Evolutionary conservation across 306 rosid genomes (phyloP), one percentile per base, ranked within the genome.

Genomic region (Rubus parviflorus): DNA sequence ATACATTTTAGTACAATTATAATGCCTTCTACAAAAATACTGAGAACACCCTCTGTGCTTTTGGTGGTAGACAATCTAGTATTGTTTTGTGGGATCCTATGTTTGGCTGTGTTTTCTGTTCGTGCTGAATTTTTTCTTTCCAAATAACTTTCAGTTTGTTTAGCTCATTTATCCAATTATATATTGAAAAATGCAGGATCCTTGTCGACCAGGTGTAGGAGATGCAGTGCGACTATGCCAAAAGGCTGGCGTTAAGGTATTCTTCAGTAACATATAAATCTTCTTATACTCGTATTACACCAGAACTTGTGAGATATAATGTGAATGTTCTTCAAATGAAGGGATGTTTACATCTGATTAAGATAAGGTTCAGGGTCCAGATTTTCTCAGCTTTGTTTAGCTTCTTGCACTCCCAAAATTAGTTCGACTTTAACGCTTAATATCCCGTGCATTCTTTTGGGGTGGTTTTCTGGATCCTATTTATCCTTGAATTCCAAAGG

Each of bases 201-300:
- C 99, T 71, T 96, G 98, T 80, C 91, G 98, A 73, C 88, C 89
- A 8, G 89, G 94, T 73, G 98, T 96, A 45, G 83, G 74, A 77
- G 88, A 80, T 65, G 83, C 99, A 5, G 96, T 96, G 68, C 82
- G 54, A 80, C 89, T 96, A 75, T 96, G 99, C 87, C 96, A 91
- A 84, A 89, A 81, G 30, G 96, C 99, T 60, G 99, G 99, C 63
- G 94, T 96, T 71, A 92, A 96, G 99, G 99, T 96, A 82, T 68
- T 81, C 38, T 49, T 78, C 25, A 43, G 56, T 68, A 54, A 35
- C n/a, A 25, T 57, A 43, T n/a, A 3, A 17, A 52, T 71, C 37
- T 66, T 45, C 35, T 17, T 37, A 68, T 69, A 43, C 47, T 64
- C 17, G 38, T 80, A 64, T 45, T 78, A 57, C 49, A 51, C 73